Evolutionary conservation across 1,284 basidiomycete genomes (phyloP), one percentile per base, ranked within the genome.

Genomic region (Amylostereum areolatum): DNA sequence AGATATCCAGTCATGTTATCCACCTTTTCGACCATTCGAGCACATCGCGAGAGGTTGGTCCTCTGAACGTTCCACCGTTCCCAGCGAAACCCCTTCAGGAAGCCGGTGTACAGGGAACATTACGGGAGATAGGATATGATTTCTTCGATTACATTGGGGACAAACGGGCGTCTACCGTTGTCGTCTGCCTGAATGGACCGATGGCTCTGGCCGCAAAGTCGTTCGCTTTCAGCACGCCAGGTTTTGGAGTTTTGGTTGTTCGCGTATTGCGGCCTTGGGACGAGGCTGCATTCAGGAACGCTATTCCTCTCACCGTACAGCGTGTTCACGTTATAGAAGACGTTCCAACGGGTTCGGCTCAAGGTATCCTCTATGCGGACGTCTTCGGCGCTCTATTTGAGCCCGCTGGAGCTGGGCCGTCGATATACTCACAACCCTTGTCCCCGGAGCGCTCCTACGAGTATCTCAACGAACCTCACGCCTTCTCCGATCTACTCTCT

Each of bases 11-110:
- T 34, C 89, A 92, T 66, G 79, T 86, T 49, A 75, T 87, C 50
- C 89, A 90, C 63, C 66, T 92, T 35, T 91, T 92, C 62, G 87
- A 92, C 63, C 86, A 91, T 57, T 72, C 83, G 62, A 75, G 80
- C 55, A 72, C 80, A 39, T 69, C 81, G 43, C 80, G 90, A 24
- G 88, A 92, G 66, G 66, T 76, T n/a, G 81, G 86, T 10, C 77
- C 81, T 52, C 58, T 69, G 12, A 62, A 84, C 39, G 41, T 49
- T 35, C 60, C 55, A 48, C 59, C 43, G 59, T 55, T 69, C 41
- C 48, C 61, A n/a, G 50, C 62, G 9, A 63, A 66, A 49, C 56
- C 62, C 42, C 49, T 64, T 47, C 56, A 65, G 43, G 58, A 59
- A 51, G 50, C 63, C 41, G 49, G 69, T 50, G 46, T 85, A 42